Evolutionary conservation across 768 basidiomycete species (phyloP), one percentile per base, ranked within the genome.

Genomic region (Multifurca ochricompacta): DNA sequence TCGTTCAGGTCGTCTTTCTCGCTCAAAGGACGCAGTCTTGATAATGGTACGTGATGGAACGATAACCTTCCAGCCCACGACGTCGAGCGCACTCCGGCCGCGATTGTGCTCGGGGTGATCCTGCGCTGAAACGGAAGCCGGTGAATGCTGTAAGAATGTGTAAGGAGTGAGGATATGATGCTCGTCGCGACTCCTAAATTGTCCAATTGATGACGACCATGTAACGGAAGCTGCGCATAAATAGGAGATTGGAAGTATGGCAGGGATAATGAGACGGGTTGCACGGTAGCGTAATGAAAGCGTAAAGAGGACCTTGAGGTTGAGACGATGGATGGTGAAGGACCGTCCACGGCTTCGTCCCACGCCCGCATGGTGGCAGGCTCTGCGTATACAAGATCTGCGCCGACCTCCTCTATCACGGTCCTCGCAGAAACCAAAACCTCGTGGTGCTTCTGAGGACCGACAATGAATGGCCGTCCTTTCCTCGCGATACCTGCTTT

Each of bases 11-110:
- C 43, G 27, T 51, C 31, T 25, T 45, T 10, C 10, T 23, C 36
- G 16, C 44, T 7, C 30, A 6, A 16, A 21, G 23, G n/a, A 31
- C 31, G 35, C 25, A n/a, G 49, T 32, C 21, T 61, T 25, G 54
- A 48, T 59, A 50, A 55, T 53, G 60, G 64, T 56, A 77, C 39
- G 3, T 61, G 58, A 57, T 81, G 80, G 68, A 85, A 96, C 1
- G 86, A 85, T 11, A 97, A 77, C 49, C 95, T 73, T 4, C 95
- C 95, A 10, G 81, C 81, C 94, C 95, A 99, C 34, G 67, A 67
- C 0, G 82, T 79, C 9, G 64, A 57, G 31, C 68, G 64, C 45
- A 96, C 77, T 0, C 94, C 95, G 0, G 58, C 44, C 18, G 70
- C 63, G 31, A 96, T 70, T 0, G 74, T 65, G 6, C 73, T 66